These are phyloP conservation scores for Lentinula sp. DNA, from an alignment of 768 basidiomycete species.

Conservation along the genomic window DNA sequence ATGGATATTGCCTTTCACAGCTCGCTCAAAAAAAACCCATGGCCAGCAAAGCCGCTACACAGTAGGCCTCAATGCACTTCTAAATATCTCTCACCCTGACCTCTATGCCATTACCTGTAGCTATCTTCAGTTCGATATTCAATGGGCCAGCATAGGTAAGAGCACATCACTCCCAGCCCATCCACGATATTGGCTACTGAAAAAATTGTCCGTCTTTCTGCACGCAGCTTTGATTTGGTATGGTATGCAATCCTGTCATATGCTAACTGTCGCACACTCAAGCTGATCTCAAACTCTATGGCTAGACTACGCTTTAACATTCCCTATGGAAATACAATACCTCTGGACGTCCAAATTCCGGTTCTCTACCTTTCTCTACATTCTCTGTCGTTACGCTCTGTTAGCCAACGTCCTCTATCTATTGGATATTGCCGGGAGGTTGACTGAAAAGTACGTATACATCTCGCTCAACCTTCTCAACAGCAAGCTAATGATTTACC, in stretches of 20 bases:
- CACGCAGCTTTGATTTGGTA: slow-evolving; percentile 22
- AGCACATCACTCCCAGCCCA: neutral
- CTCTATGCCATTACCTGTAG: neutral
- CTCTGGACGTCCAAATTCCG: slow-evolving; percentile 22
- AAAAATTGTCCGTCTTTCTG: neutral
- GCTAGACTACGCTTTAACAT: slow-evolving; percentile 22
- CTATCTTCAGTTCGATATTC: slow-evolving; percentile 4
- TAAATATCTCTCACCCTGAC: neutral
- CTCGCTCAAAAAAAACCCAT: neutral
- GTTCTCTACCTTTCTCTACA: slow-evolving; percentile 25
- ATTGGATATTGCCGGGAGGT: slow-evolving; percentile 17
- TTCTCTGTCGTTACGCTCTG: slow-evolving; percentile 27
- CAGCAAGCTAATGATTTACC: neutral
- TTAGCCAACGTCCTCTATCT: slow-evolving; percentile 26
- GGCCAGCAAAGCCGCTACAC: neutral
- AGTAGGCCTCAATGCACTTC: neutral
- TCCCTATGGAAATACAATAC: slow-evolving; percentile 24
- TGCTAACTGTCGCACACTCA: neutral
- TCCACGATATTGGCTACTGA: neutral
- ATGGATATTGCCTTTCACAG: neutral
- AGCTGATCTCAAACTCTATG: neutral
- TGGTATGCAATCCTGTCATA: slow-evolving; percentile 2
- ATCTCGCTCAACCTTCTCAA: neutral
- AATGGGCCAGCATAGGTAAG: slow-evolving; percentile 6
- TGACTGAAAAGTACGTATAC: slow-evolving; percentile 6